A percentile compares a stretch with the other conserved stretches of the same genome.
These are phyloP conservation scores for Aspergillus biplanus DNA, from an alignment of 495 filamentous ascomycete species.

Conservation along the genomic window DNA sequence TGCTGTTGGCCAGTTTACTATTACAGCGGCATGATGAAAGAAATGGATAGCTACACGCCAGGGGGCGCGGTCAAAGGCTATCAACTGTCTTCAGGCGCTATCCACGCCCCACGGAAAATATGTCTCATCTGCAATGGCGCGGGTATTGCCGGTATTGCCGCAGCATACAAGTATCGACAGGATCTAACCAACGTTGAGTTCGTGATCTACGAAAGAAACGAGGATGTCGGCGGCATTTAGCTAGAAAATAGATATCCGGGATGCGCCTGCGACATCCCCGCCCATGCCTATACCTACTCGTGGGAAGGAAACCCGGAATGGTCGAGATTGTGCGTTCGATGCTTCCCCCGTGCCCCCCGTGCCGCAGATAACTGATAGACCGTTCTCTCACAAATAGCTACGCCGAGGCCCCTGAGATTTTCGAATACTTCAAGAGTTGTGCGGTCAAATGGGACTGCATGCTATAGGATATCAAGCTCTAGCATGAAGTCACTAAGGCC, in stretches of 20 bases:
- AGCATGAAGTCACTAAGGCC: not conserved
- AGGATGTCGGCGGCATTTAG: not conserved
- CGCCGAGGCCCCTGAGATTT: not conserved
- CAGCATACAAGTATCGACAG: not conserved
- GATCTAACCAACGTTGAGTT: not conserved
- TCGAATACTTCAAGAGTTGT: not conserved
- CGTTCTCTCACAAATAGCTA: not conserved
- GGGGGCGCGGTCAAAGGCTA: too few species aligned
- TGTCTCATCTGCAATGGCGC: not conserved
- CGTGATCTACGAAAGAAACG: not conserved
- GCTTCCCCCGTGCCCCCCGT: not conserved
- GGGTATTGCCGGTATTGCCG: not conserved
- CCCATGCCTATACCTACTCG: not conserved
- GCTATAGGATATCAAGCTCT: not conserved
- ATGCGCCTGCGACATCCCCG: not conserved
- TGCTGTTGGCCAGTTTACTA: too few species aligned
- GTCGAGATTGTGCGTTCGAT: not conserved
- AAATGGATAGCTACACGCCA: too few species aligned
- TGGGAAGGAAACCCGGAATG: not conserved
- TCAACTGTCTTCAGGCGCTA: not conserved
- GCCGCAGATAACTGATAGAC: not conserved
- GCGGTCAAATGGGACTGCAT: not conserved
- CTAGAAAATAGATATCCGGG: not conserved
- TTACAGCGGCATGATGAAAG: too few species aligned
- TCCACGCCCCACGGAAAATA: not conserved